Percentiles rank a stretch among this genome's conserved stretches.
phyloP scores from a whole-genome alignment of 805 yeast genomes.

The Yamadazyma takamatsuzukensis region DNA sequence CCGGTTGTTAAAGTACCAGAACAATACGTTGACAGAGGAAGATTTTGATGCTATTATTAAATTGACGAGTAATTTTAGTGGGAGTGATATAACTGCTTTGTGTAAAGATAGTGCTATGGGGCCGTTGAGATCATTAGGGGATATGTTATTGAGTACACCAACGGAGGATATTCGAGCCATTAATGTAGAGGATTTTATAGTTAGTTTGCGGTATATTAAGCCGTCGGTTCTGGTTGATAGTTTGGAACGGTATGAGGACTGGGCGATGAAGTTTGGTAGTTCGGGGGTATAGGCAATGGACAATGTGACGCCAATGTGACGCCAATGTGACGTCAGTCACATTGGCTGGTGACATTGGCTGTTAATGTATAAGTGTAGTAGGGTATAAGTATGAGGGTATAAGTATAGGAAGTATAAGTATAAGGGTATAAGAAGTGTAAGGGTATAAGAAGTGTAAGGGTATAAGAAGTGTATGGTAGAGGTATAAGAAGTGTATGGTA shows the following conservation, averaged over 20 bases:
- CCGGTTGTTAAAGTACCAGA: conserved; percentile 67
- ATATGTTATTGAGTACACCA: conserved; percentile 63
- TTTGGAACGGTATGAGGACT: conserved; percentile 71
- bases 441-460: too few species aligned
- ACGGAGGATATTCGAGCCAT: conserved; percentile 79
- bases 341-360: too few species aligned
- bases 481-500: too few species aligned
- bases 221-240: conserved; percentile 89
- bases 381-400: too few species aligned
- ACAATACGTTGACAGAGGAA: conserved; percentile 58
- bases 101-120: conserved; percentile 99
- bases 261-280: conserved; percentile 86
- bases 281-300: conserved; percentile 68
- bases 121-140: conserved; percentile 87
- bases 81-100: conserved; percentile 86
- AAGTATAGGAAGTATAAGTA: too few species aligned
- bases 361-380: too few species aligned
- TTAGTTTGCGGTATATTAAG: conserved; percentile 72
- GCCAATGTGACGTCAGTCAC: too few species aligned
- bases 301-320: too few species aligned
- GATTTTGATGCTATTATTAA: conserved; percentile 61
- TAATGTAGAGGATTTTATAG: conserved; percentile 65
- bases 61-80: conserved; percentile 79
- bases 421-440: too few species aligned
- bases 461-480: too few species aligned